Conservation (phyloP, 192 early-diverging fungal genomes). For the Backusella australiensis region DNA sequence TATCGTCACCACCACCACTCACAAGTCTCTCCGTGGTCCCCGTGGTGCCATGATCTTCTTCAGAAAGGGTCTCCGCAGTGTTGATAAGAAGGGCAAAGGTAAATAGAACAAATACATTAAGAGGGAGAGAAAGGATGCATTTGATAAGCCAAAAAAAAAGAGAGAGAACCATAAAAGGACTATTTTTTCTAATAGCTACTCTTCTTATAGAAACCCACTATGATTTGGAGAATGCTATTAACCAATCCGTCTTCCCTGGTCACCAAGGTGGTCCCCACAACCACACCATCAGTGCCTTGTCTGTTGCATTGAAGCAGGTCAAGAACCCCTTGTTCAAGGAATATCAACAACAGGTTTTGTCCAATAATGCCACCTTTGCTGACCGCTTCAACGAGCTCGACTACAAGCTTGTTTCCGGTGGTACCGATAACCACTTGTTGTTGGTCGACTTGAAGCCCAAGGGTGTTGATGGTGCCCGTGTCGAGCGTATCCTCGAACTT, state of each 20-base stretch:
- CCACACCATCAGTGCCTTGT: constrained; percentile 95
- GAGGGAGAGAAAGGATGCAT: neutral
- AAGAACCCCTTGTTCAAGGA: constrained; percentile 81
- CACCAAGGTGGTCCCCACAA: constrained; percentile 99
- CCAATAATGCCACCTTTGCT: constrained; percentile 90
- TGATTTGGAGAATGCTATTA: constrained; percentile 94
- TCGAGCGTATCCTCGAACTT: constrained; percentile 93
- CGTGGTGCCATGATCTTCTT: constrained; percentile 99
- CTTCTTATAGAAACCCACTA: constrained; percentile 64
- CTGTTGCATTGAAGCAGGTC: constrained; percentile 88
- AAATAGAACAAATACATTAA: neutral
- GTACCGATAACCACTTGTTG: constrained; percentile 95
- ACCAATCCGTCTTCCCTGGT: constrained; percentile 96
- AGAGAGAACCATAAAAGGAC: neutral
- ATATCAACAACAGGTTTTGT: constrained; percentile 90
- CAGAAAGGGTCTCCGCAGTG: constrained; percentile 85
- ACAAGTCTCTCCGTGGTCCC: constrained; percentile 98
- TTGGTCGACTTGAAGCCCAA: constrained; percentile 84
- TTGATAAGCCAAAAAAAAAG: constrained; percentile 3
- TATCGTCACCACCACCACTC: constrained; percentile 98
- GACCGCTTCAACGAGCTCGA: constrained; percentile 63
- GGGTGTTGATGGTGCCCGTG: constrained; percentile 92
- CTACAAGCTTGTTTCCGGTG: constrained; percentile 86
- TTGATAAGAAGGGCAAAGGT: constrained; percentile 91
- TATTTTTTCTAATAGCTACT: neutral